A percentile compares a stretch with the other conserved stretches of the same genome.
Evolutionary conservation across 768 basidiomycete species (phyloP).

Genomic region (Crepidotus variabilis): DNA sequence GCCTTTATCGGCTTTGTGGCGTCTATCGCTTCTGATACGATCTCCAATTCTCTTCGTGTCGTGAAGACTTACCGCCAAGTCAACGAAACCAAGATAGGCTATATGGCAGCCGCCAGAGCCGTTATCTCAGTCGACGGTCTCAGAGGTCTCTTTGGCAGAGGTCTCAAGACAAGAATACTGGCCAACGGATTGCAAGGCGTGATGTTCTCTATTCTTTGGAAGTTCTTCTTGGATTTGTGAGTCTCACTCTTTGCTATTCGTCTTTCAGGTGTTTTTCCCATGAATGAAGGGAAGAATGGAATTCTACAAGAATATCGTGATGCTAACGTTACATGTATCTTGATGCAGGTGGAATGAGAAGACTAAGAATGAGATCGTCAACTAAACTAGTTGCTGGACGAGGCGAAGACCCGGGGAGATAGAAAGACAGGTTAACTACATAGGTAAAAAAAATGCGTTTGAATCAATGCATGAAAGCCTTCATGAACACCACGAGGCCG

Average conservation of each 20-base stretch:
- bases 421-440: constrained; percentile 11
- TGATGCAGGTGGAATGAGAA: constrained; percentile 14
- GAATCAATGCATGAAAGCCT: not conserved
- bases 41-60: constrained; percentile 87
- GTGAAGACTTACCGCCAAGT: constrained; percentile 97
- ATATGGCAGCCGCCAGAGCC: constrained; percentile 69
- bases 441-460: not conserved
- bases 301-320: not conserved
- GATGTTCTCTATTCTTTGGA: constrained; percentile 92
- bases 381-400: not conserved
- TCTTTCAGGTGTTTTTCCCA: too few relatives aligned
- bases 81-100: constrained; percentile 75
- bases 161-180: constrained; percentile 83
- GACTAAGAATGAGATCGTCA: constrained; percentile 7
- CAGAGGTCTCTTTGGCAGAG: constrained; percentile 81
- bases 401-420: constrained; percentile 14
- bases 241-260: constrained; percentile 27
- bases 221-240: constrained; percentile 83
- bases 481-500: not conserved
- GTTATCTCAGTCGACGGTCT: constrained; percentile 76
- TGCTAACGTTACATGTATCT: constrained; percentile 7
- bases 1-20: constrained; percentile 92
- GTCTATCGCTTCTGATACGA: constrained; percentile 79
- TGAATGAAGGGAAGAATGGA: not conserved
- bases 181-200: constrained; percentile 91